Evolutionary conservation across 2,329 filamentous ascomycete species (phyloP), one percentile per base, ranked within the genome.

Genomic region (Phyllosticta paracitricarpa): DNA sequence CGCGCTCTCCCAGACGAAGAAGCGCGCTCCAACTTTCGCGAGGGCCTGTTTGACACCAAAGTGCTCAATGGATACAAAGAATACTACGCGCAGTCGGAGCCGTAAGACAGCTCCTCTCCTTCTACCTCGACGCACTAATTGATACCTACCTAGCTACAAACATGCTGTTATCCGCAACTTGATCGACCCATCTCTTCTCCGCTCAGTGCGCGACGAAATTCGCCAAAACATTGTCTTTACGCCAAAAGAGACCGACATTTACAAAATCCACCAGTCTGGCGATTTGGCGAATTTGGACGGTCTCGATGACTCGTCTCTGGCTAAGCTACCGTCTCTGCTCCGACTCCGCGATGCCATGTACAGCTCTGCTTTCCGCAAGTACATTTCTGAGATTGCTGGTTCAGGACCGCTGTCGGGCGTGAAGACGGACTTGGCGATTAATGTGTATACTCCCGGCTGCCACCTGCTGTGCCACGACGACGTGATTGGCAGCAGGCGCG

Each of bases 391-490:
- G 60, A 89, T 99, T 70, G 96, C 93, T 14, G 86, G 86, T 63
- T 91, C 91, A 62, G 94, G 94, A 0, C 86, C 90, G 62, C 76
- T 99, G 70, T 96, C 91, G 69, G 94, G 92, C 2, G 84, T 84
- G 74, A 99, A 97, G 81, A 97, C 94, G 19, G 94, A 99, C 75
- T 96, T 99, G 91, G 94, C 94, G 63, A 96, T 99, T 80, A 99
- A 99, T 72, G 87, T 99, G 57, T 99, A 99, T 75, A 97, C 91
- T 0, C 93, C 94, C 4, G 93, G 94, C 51, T 97, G 93, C 72
- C 96, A 95, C 73, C 82, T 99, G 26, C 81, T 99, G 30, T 97
- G 94, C 76, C 94, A 99, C 71, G 94, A 99, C 79, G 94, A 99
- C 76, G 94, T 99, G 64, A 99, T 99, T 74, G 94, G 94, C n/a